Conservation (phyloP, 345 rosid species). For the Acer yangbiense region DNA sequence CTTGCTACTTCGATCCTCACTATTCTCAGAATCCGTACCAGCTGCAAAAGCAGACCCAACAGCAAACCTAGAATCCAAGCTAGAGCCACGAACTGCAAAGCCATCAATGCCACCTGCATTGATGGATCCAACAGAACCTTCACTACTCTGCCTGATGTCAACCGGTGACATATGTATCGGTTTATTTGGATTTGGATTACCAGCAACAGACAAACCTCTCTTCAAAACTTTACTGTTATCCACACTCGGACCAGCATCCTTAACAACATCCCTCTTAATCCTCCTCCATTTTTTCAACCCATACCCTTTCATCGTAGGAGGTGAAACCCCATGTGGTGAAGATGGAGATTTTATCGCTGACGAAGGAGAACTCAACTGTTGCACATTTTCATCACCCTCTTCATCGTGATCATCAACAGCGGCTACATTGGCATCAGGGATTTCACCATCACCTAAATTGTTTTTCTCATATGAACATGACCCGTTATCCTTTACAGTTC, state of each 20-base stretch:
- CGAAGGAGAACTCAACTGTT: constrained; percentile 22
- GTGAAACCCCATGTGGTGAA: constrained; percentile 19
- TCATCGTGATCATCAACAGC: constrained; percentile 15
- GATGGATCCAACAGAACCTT: constrained; percentile 44
- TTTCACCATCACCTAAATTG: constrained; percentile 22
- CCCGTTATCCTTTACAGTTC: constrained; percentile 38
- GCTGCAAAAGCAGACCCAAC: constrained; percentile 47
- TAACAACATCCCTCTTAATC: constrained; percentile 56
- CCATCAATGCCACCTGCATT: constrained; percentile 35
- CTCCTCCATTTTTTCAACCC: constrained; percentile 92
- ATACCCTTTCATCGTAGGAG: constrained; percentile 50
- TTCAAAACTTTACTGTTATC: constrained; percentile 63
- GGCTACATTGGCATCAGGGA: constrained; percentile 11
- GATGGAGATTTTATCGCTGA: constrained; percentile 28
- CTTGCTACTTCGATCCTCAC: constrained; percentile 72
- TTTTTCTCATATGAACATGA: constrained; percentile 32
- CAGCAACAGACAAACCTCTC: constrained; percentile 56
- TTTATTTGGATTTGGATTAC: constrained; percentile 51
- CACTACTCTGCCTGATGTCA: constrained; percentile 42
- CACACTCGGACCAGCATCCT: constrained; percentile 40
- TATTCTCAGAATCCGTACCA: constrained; percentile 61
- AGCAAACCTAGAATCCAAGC: constrained; percentile 55
- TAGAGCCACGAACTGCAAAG: constrained; percentile 33
- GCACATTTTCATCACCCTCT: constrained; percentile 24
- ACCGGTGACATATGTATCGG: constrained; percentile 30